Percentiles rank a stretch among this genome's conserved stretches.
Evolutionary conservation across 768 basidiomycete species (phyloP).

Genomic region (Suillus plorans): DNA sequence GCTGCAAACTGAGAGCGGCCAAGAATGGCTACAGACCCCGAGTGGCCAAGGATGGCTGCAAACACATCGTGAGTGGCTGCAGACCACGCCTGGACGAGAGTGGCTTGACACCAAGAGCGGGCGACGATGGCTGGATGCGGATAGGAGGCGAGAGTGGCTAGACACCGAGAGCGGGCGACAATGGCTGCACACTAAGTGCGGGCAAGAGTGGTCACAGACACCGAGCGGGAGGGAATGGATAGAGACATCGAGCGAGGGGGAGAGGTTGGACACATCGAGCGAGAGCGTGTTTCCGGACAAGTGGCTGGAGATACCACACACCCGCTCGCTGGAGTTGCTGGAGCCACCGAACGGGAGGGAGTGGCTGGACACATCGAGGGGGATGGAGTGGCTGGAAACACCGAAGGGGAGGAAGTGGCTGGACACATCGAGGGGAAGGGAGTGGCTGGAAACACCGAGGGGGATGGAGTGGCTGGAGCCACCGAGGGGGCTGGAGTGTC

Average conservation of each 20-base stretch:
- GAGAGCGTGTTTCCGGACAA: no score
- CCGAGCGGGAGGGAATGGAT: no score
- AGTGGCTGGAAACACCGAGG: neutral
- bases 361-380: no score
- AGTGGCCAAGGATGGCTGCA: neutral
- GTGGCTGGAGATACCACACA: no score
- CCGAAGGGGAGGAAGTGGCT: neutral
- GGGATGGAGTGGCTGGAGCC: no score
- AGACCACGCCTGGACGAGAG: neutral
- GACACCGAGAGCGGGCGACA: neutral
- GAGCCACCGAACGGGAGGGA: no score
- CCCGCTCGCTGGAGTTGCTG: no score
- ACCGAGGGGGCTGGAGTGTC: no score
- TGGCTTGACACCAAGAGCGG: neutral
- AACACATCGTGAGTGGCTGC: neutral
- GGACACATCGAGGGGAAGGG: neutral
- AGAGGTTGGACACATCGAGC: no score
- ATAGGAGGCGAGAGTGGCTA: neutral
- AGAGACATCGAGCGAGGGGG: no score
- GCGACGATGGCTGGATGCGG: neutral
- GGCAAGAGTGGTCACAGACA: no score
- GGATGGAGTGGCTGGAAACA: neutral
- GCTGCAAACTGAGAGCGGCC: neutral
- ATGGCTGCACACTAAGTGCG: neutral
- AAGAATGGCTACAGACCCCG: neutral